These are phyloP conservation scores for Pholiota adiposa DNA, from an alignment of 1,284 basidiomycete genomes.

Conservation along the genomic window DNA sequence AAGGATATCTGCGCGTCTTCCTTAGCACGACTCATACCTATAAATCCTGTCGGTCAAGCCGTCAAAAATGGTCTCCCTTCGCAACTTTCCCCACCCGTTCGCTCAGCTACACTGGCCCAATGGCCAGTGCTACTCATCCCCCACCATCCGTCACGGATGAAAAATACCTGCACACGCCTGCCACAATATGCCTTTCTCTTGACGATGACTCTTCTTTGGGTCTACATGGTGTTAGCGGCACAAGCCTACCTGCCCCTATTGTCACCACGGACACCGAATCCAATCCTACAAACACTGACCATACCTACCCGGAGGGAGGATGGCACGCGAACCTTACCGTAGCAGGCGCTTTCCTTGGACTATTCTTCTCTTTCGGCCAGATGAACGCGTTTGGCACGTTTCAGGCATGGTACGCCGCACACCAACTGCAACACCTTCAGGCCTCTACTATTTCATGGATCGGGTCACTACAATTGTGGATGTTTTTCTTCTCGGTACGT, in stretches of 20 bases:
- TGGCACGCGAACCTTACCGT: slow-evolving; percentile 43
- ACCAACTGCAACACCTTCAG: slow-evolving; percentile 43
- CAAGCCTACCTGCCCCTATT: neutral
- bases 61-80: neutral
- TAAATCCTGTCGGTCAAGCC: slow-evolving; percentile 10
- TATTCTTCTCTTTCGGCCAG: slow-evolving; percentile 55
- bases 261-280: neutral
- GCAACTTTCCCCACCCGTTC: neutral
- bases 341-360: slow-evolving; percentile 48
- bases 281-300: slow-evolving; percentile 6
- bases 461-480: slow-evolving; percentile 53
- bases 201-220: slow-evolving; percentile 17
- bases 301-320: slow-evolving; percentile 35
- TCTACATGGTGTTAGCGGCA: slow-evolving; percentile 7
- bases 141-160: slow-evolving; percentile 15
- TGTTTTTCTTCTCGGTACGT: slow-evolving; percentile 54
- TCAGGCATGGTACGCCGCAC: slow-evolving; percentile 49
- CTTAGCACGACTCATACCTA: slow-evolving; percentile 10
- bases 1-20: slow-evolving; percentile 10
- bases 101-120: slow-evolving; percentile 6
- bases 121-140: slow-evolving; percentile 6
- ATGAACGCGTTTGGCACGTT: slow-evolving; percentile 58
- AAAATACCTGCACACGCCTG: slow-evolving; percentile 18
- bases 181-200: slow-evolving; percentile 19
- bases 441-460: slow-evolving; percentile 56